Percentiles rank a stretch among this genome's conserved stretches.
phyloP scores from a whole-genome alignment of 768 basidiomycete species.

The Collybia mongolica region DNA sequence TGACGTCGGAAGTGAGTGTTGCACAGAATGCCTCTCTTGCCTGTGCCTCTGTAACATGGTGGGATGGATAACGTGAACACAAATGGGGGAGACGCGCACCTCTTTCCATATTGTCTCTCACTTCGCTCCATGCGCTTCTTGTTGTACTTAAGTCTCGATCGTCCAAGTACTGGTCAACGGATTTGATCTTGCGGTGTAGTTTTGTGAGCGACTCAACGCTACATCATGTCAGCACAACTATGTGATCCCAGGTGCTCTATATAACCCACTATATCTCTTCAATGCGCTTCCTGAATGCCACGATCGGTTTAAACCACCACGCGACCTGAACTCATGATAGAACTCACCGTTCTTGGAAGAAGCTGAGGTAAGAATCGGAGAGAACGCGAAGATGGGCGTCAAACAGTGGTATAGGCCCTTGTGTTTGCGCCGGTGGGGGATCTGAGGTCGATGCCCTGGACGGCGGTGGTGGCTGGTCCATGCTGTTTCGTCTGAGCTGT shows the following conservation, averaged over 20 bases:
- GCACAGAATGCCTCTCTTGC: constrained; percentile 76
- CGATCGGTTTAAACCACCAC: constrained; percentile 17
- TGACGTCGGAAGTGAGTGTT: constrained; percentile 70
- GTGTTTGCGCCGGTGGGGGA: constrained; percentile 21
- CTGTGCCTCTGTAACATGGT: constrained; percentile 62
- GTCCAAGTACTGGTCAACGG: constrained; percentile 70
- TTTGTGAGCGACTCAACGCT: constrained; percentile 76
- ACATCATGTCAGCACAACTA: constrained; percentile 8
- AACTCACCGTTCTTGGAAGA: constrained; percentile 82
- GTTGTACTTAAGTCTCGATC: constrained; percentile 68
- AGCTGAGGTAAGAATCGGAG: constrained; percentile 75
- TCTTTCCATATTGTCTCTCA: constrained; percentile 83
- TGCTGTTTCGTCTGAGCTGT: constrained; percentile 11
- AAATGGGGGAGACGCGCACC: constrained; percentile 38
- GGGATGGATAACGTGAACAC: constrained; percentile 2
- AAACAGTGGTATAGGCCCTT: constrained; percentile 68
- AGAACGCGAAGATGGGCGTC: constrained; percentile 69
- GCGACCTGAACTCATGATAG: constrained; percentile 10
- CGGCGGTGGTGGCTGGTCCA: constrained; percentile 33
- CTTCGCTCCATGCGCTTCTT: constrained; percentile 78
- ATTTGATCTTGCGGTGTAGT: constrained; percentile 69
- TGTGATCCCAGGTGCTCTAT: background rate
- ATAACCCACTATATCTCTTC: constrained; percentile 79
- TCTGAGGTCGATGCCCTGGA: constrained; percentile 41
- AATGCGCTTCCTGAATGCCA: constrained; percentile 61